A percentile compares a stretch with the other conserved stretches of the same genome.
These are phyloP conservation scores for Paxillus involutus DNA, from an alignment of 768 basidiomycete species.

Conservation along the genomic window DNA sequence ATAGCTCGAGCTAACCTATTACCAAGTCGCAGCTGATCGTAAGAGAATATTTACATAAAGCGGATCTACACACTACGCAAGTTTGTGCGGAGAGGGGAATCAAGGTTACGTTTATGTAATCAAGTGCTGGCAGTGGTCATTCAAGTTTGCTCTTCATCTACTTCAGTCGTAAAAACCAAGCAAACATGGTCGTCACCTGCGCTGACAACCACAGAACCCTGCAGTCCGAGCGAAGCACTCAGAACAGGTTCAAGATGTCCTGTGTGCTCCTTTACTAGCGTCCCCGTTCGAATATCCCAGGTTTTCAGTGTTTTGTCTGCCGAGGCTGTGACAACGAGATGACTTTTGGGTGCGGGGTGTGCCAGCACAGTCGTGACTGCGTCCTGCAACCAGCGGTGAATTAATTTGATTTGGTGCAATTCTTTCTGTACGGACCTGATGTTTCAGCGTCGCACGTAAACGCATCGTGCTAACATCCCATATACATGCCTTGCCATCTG, in stretches of 20 bases:
- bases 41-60: too few species aligned
- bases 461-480: conserved; percentile 93
- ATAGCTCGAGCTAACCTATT: too few species aligned
- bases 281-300: conserved; percentile 90
- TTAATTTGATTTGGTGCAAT: not conserved
- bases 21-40: too few species aligned
- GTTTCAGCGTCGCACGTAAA: conserved; percentile 76
- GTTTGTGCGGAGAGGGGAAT: too few species aligned
- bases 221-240: conserved; percentile 66
- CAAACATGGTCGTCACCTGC: conserved; percentile 90
- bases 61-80: too few species aligned
- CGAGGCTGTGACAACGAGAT: conserved; percentile 83
- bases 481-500: conserved; percentile 91
- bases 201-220: conserved; percentile 76
- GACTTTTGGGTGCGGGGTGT: conserved; percentile 71
- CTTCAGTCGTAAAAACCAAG: conserved; percentile 74
- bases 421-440: conserved; percentile 57
- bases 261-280: conserved; percentile 72
- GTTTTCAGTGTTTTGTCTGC: conserved; percentile 85
- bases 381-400: conserved; percentile 53
- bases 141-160: conserved; percentile 14
- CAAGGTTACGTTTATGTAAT: too few species aligned
- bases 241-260: conserved; percentile 83
- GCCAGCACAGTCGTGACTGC: conserved; percentile 79
- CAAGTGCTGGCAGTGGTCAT: not conserved